Percentiles rank a stretch among this genome's conserved stretches.
phyloP scores from a whole-genome alignment of 2,329 filamentous ascomycete genomes.

The Kalmusia sp. region DNA sequence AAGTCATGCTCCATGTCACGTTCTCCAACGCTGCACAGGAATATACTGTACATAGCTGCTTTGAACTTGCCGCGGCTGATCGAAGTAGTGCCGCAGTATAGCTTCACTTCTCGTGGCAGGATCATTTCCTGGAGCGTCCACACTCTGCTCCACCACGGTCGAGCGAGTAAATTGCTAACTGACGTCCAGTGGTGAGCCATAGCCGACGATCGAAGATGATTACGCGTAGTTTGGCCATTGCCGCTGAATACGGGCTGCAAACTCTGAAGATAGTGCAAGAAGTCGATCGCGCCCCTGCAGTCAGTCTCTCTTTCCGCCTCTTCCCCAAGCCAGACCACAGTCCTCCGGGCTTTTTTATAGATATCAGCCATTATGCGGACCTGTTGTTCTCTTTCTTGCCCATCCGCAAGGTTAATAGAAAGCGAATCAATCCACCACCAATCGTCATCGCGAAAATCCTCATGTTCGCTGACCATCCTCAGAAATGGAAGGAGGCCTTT shows the following conservation, averaged over 20 bases:
- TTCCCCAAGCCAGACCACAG: slow-evolving; percentile 36
- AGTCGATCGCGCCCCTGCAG: slow-evolving; percentile 33
- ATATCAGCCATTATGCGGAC: slow-evolving; percentile 43
- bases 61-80: slow-evolving; percentile 37
- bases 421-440: slow-evolving; percentile 45
- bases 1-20: slow-evolving; percentile 31
- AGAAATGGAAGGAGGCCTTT: slow-evolving; percentile 30
- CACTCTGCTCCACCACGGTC: slow-evolving; percentile 37
- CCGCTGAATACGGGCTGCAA: slow-evolving; percentile 25
- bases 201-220: slow-evolving; percentile 22
- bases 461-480: slow-evolving; percentile 27
- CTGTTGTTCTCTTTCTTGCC: slow-evolving; percentile 33
- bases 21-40: slow-evolving; percentile 29
- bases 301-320: slow-evolving; percentile 25
- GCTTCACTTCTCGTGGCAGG: slow-evolving; percentile 31
- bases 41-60: slow-evolving; percentile 38
- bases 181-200: slow-evolving; percentile 28
- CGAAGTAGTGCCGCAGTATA: slow-evolving; percentile 30
- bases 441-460: slow-evolving; percentile 25
- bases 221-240: slow-evolving; percentile 22
- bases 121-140: slow-evolving; percentile 43
- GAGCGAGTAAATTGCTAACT: slow-evolving; percentile 29
- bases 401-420: slow-evolving; percentile 37
- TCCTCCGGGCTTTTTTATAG: slow-evolving; percentile 28
- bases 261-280: slow-evolving; percentile 28